These are phyloP conservation scores for Cyberlindnera sargentensis DNA, from an alignment of 805 yeast species.

Conservation along the genomic window DNA sequence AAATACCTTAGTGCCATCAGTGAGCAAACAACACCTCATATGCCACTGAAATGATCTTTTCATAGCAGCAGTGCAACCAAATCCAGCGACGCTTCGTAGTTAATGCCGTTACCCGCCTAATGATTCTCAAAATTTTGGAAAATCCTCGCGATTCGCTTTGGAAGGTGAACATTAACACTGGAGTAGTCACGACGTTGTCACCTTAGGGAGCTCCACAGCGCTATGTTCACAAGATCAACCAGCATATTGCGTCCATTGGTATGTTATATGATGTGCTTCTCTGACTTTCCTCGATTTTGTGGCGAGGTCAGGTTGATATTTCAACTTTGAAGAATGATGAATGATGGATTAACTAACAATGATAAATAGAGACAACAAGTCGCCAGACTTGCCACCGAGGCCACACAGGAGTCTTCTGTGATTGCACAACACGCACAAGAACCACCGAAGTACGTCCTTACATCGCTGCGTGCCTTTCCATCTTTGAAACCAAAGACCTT, in stretches of 20 bases:
- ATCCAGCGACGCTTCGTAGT: too few relatives aligned
- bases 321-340: too few relatives aligned
- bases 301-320: not conserved
- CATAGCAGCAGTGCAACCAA: too few relatives aligned
- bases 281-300: too few relatives aligned
- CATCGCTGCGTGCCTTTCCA: slow-evolving; percentile 80
- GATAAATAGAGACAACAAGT: slow-evolving; percentile 13
- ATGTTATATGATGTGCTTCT: not conserved
- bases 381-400: slow-evolving; percentile 20
- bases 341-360: slow-evolving; percentile 4
- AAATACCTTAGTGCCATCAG: too few relatives aligned
- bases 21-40: too few relatives aligned
- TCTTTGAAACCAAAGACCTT: slow-evolving; percentile 78
- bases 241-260: slow-evolving; percentile 5
- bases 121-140: too few relatives aligned
- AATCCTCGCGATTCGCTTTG: too few relatives aligned
- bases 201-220: not conserved
- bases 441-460: slow-evolving; percentile 68
- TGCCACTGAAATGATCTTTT: too few relatives aligned
- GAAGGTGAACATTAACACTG: too few relatives aligned
- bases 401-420: slow-evolving; percentile 3
- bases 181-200: too few relatives aligned
- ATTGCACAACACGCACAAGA: slow-evolving; percentile 14
- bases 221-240: slow-evolving; percentile 6
- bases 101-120: too few relatives aligned